Percentiles rank a stretch among this genome's conserved stretches.
phyloP scores from a whole-genome alignment of 2,329 filamentous ascomycete species.

The Chaetomiaceae sp. region DNA sequence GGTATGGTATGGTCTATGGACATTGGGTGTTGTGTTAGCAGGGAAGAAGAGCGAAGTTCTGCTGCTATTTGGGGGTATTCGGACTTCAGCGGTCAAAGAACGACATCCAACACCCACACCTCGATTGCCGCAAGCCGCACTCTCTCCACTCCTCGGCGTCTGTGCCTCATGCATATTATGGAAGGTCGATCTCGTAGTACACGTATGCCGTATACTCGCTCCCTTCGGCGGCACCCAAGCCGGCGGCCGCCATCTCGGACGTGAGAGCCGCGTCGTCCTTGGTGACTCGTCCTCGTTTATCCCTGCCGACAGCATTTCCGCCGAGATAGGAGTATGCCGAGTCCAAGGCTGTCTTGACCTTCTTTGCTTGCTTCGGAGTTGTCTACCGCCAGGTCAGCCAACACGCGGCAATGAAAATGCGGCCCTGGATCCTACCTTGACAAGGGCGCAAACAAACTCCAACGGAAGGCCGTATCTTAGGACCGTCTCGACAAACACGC shows the following conservation, averaged over 20 bases:
- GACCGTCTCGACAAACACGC: conserved; percentile 98
- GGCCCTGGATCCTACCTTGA: conserved; percentile 61
- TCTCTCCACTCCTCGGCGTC: background rate
- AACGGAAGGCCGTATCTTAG: conserved; percentile 88
- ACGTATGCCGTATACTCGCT: conserved; percentile 93
- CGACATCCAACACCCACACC: background rate
- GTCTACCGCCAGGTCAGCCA: conserved; percentile 51
- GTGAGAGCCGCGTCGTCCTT: conserved; percentile 81
- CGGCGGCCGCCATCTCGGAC: conserved; percentile 78
- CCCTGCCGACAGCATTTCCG: conserved; percentile 86
- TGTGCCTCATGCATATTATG: conserved; percentile 27
- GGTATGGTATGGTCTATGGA: background rate
- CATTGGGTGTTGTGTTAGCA: background rate
- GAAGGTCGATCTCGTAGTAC: conserved; percentile 90
- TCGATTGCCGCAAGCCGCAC: background rate
- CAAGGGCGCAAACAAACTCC: conserved; percentile 78
- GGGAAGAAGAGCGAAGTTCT: background rate
- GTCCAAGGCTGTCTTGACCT: conserved; percentile 75
- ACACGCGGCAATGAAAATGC: background rate
- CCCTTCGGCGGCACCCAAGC: conserved; percentile 62
- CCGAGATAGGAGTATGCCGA: conserved; percentile 84
- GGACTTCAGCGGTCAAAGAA: background rate
- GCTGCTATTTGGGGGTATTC: background rate
- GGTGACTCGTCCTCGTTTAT: conserved; percentile 87
- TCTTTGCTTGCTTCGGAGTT: conserved; percentile 74